phyloP scores from a whole-genome alignment of 192 early-diverging fungal genomes.

The Gorgonomyces haynaldii region DNA sequence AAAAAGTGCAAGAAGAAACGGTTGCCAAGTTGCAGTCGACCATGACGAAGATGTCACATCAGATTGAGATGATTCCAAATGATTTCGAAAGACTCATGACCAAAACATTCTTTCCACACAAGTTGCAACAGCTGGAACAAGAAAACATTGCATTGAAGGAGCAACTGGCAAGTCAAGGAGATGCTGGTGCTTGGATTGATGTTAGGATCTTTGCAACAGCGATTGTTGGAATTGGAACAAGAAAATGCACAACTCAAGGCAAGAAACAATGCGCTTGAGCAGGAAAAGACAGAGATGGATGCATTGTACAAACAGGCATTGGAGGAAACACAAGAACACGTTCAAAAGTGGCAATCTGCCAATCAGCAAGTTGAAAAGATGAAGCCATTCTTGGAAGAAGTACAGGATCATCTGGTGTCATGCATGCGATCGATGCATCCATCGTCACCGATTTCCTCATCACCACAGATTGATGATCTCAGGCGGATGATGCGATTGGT shows the following conservation, averaged over 20 bases:
- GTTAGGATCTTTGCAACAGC: neutral
- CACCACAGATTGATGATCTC: constrained; percentile 11
- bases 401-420: constrained; percentile 9
- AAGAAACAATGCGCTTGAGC: constrained; percentile 1
- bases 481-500: constrained; percentile 22
- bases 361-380: neutral
- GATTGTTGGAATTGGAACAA: constrained; percentile 5
- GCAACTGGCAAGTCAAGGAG: constrained; percentile 9
- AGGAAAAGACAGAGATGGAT: constrained; percentile 3
- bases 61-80: constrained; percentile 21
- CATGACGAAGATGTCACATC: constrained; percentile 31
- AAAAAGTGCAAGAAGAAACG: constrained; percentile 7
- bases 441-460: neutral
- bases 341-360: neutral
- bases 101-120: constrained; percentile 16
- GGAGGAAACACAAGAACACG: neutral
- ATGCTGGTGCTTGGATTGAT: constrained; percentile 3
- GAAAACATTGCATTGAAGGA: constrained; percentile 24
- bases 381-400: constrained; percentile 7
- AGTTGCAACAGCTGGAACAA: constrained; percentile 21
- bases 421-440: constrained; percentile 3
- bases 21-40: constrained; percentile 36
- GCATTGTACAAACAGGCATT: neutral
- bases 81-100: constrained; percentile 32
- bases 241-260: constrained; percentile 7